Conservation (phyloP, 371 early-diverging fungal species). For the Mucor mucedo region DNA sequence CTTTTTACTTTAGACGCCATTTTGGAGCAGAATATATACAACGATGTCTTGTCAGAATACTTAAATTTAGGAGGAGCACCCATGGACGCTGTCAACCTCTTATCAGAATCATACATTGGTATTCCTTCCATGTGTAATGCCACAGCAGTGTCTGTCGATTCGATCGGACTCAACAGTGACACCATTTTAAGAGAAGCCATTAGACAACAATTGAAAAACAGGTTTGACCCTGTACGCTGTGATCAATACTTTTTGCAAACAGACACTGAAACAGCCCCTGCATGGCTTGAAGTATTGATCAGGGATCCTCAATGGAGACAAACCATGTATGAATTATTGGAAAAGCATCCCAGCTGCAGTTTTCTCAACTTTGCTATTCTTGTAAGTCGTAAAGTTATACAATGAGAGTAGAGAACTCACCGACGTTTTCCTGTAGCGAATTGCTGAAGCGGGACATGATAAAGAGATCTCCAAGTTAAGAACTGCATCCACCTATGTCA, state of each 20-base stretch:
- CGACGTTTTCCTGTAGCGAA: conserved; percentile 37
- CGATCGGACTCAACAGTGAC: conserved; percentile 51
- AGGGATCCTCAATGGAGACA: conserved; percentile 66
- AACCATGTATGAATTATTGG: conserved; percentile 67
- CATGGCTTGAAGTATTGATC: conserved; percentile 59
- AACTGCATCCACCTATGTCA: conserved; percentile 66
- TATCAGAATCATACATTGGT: conserved; percentile 71
- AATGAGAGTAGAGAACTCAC: too few relatives aligned
- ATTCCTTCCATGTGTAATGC: conserved; percentile 71
- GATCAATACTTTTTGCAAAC: conserved; percentile 53
- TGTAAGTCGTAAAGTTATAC: conserved; percentile 30
- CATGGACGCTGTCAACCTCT: conserved; percentile 62
- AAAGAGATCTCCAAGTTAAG: conserved; percentile 65
- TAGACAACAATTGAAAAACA: conserved; percentile 57
- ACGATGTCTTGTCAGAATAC: conserved; percentile 50
- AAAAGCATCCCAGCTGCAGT: conserved; percentile 59
- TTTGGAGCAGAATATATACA: conserved; percentile 63
- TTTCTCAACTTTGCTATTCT: conserved; percentile 68
- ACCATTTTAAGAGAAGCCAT: conserved; percentile 57
- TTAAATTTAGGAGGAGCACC: conserved; percentile 66
- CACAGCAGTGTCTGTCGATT: conserved; percentile 47
- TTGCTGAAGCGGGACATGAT: conserved; percentile 70
- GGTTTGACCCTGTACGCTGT: conserved; percentile 63
- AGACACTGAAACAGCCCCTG: conserved; percentile 31
- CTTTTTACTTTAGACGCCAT: conserved; percentile 57